A percentile compares a stretch with the other conserved stretches of the same genome.
Evolutionary conservation across 306 rosid genomes (phyloP).

Genomic region (Prunus davidiana): DNA sequence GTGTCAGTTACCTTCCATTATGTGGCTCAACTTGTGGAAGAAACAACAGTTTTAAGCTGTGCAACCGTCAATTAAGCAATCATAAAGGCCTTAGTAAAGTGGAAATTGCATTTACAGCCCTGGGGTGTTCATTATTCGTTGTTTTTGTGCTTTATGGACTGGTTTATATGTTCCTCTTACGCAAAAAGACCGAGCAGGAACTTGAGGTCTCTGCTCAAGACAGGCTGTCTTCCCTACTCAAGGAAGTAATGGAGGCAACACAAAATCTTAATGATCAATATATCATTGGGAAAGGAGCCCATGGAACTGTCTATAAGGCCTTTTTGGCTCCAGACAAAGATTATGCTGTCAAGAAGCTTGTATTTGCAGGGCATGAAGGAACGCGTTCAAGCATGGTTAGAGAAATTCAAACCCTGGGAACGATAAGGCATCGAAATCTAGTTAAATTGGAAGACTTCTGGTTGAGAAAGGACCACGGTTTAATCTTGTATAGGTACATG

Average conservation of each 20-base stretch:
- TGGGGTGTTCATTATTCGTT: constrained; percentile 51
- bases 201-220: constrained; percentile 23
- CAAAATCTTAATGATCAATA: constrained; percentile 48
- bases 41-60: constrained; percentile 36
- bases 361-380: constrained; percentile 40
- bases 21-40: constrained; percentile 33
- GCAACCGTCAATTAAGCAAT: constrained; percentile 33
- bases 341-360: constrained; percentile 72
- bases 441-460: constrained; percentile 64
- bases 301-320: constrained; percentile 82
- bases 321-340: constrained; percentile 32
- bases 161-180: constrained; percentile 21
- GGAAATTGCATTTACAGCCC: constrained; percentile 44
- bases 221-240: constrained; percentile 46
- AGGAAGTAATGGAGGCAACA: constrained; percentile 61
- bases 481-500: constrained; percentile 70
- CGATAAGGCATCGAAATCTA: constrained; percentile 71
- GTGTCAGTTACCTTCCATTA: constrained; percentile 43
- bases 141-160: constrained; percentile 37
- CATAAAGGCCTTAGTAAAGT: constrained; percentile 35
- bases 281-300: constrained; percentile 85
- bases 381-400: constrained; percentile 54
- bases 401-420: constrained; percentile 65
- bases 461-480: constrained; percentile 54
- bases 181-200: constrained; percentile 37